Percentiles rank a stretch among this genome's conserved stretches.
Conservation (phyloP, 805 yeast genomes). For the Nakazawaea ernobii region DNA sequence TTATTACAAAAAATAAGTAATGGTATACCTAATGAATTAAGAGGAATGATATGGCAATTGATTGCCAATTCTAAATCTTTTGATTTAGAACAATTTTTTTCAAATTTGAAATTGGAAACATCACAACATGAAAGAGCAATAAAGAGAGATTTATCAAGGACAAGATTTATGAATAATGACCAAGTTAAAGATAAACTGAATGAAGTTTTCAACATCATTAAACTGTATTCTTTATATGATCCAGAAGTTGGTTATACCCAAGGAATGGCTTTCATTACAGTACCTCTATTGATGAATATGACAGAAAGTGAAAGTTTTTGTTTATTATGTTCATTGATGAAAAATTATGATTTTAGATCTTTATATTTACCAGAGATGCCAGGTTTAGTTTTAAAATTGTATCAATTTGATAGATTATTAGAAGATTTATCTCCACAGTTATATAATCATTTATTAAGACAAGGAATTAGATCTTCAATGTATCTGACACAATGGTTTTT, state of each 20-base stretch:
- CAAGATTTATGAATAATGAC: slow-evolving; percentile 66
- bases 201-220: slow-evolving; percentile 67
- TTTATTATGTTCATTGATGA: slow-evolving; percentile 75
- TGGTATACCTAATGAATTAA: slow-evolving; percentile 80
- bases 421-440: slow-evolving; percentile 73
- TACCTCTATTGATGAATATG: slow-evolving; percentile 79
- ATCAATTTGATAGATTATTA: slow-evolving; percentile 84
- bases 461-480: slow-evolving; percentile 90
- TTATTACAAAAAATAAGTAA: slow-evolving; percentile 56
- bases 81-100: slow-evolving; percentile 54
- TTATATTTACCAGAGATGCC: slow-evolving; percentile 89
- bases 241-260: slow-evolving; percentile 96
- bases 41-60: slow-evolving; percentile 92
- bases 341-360: slow-evolving; percentile 72
- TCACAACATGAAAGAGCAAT: slow-evolving; percentile 72
- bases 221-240: slow-evolving; percentile 80
- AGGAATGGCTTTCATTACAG: slow-evolving; percentile 92
- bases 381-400: slow-evolving; percentile 76
- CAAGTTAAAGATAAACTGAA: slow-evolving; percentile 51
- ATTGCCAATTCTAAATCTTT: slow-evolving; percentile 73
- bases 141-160: slow-evolving; percentile 76
- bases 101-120: slow-evolving; percentile 36
- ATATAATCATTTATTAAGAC: slow-evolving; percentile 70
- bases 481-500: slow-evolving; percentile 98
- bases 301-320: slow-evolving; percentile 82